Evolutionary conservation across 208 protist genomes (phyloP), one percentile per base, ranked within the genome.

Genomic region (Leishmania aethiopica): DNA sequence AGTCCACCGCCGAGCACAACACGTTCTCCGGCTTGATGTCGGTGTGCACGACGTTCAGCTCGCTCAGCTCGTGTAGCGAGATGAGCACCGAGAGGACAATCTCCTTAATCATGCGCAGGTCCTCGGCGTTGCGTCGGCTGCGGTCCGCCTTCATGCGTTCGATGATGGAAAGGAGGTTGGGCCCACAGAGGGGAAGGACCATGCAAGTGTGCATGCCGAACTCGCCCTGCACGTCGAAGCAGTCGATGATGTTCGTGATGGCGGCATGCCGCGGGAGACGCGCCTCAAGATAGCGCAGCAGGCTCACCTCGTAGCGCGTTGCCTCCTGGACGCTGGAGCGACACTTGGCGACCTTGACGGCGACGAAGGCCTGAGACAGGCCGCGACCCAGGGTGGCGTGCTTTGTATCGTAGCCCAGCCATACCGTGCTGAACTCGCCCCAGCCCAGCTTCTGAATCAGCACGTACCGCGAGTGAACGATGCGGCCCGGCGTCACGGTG

Each of bases 1-100:
- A 88, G 81, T 96, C 93, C 55, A 93, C 89, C 22, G 84, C 80
- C 53, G 86, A 89, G 82, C 85, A 95, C 71, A 98, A 86, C 67
- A 97, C 88, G 77, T 97, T 98, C 85, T 97, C 96, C 10, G 96
- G 96, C 79, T 98, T 98, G 67, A 98, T 93, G 85, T 98, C 96
- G 19, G 96, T 98, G 89, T 98, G 96, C 71, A 98, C 88, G 35
- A 98, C 88, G 80, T 96, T 89, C 45, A 94, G 67, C 53, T 81
- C 70, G 72, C 95, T 88, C 53, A 98, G 86, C 66, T 91, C 89
- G n/a, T 86, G 70, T 47, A 98, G 89, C 28, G 89, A 92, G 55
- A 88, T 47, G 73, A 98, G 89, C 1, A 95, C 77, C 49, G 93
- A 96, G 37, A 80, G 59, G 22, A 96, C 37, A 55, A 97, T 88